A percentile compares a stretch with the other conserved stretches of the same genome.
phyloP scores from a whole-genome alignment of 2,329 filamentous ascomycete genomes.

The Phialophora verrucosa region DNA sequence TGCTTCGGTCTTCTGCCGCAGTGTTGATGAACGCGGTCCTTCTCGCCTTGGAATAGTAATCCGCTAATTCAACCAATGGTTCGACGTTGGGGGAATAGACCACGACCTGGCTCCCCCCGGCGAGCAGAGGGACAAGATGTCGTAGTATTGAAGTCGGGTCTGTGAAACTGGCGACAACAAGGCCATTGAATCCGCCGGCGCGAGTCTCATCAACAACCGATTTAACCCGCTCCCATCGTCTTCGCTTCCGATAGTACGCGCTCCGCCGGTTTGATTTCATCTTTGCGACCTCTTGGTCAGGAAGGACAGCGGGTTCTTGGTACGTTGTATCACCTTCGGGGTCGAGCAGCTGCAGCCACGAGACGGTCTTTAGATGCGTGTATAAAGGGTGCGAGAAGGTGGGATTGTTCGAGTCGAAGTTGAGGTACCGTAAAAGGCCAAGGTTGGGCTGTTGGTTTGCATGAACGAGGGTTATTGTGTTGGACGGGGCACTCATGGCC shows the following conservation, averaged over 20 bases:
- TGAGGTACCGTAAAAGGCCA: constrained; percentile 84
- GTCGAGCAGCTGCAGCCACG: constrained; percentile 88
- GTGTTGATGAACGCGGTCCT: constrained; percentile 69
- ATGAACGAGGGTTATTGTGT: constrained; percentile 81
- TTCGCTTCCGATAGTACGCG: constrained; percentile 85
- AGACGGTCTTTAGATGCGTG: constrained; percentile 79
- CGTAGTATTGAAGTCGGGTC: constrained; percentile 77
- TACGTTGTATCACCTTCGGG: constrained; percentile 79
- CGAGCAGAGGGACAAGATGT: constrained; percentile 76
- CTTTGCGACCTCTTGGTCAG: constrained; percentile 66
- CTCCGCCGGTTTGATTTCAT: constrained; percentile 84
- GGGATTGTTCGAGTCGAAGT: constrained; percentile 73
- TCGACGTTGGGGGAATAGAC: constrained; percentile 85
- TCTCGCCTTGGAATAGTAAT: constrained; percentile 81
- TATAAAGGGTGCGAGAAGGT: constrained; percentile 76
- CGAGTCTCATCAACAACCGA: constrained; percentile 76
- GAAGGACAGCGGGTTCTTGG: constrained; percentile 64
- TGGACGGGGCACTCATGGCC: constrained; percentile 64
- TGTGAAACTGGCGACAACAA: constrained; percentile 82
- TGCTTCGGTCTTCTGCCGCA: constrained; percentile 19
- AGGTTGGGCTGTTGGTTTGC: constrained; percentile 86
- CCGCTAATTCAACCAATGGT: constrained; percentile 75
- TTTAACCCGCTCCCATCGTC: constrained; percentile 76
- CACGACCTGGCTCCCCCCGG: constrained; percentile 81
- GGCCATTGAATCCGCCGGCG: constrained; percentile 77